These are phyloP conservation scores for Sordariomycetes sp. DNA, from an alignment of 2,329 filamentous ascomycete species.

Conservation along the genomic window DNA sequence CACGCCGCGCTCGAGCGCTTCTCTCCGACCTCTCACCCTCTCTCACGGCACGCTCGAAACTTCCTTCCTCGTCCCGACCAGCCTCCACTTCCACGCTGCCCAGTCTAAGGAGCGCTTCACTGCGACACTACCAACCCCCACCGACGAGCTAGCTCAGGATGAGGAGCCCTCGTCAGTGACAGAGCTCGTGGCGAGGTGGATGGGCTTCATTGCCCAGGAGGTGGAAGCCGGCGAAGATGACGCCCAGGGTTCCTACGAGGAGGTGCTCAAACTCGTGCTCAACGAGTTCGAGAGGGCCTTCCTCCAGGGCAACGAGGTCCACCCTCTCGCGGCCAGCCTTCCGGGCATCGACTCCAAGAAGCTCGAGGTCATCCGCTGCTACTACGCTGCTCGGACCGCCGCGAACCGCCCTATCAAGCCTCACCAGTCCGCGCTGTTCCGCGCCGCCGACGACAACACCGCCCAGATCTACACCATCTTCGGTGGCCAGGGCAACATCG, in stretches of 20 bases:
- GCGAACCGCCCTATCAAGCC: conserved; percentile 76
- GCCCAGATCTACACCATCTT: conserved; percentile 89
- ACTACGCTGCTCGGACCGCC: conserved; percentile 80
- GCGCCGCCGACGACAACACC: conserved; percentile 71
- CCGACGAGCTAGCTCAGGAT: conserved; percentile 94
- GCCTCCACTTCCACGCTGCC: conserved; percentile 88
- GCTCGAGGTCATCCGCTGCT: conserved; percentile 74
- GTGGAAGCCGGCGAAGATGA: conserved; percentile 90
- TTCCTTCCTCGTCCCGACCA: conserved; percentile 88
- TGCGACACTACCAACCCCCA: conserved; percentile 73
- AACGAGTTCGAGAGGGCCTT: conserved; percentile 96
- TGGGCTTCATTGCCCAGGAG: conserved; percentile 79
- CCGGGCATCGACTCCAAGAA: conserved; percentile 92
- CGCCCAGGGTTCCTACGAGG: conserved; percentile 74
- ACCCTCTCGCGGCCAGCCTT: conserved; percentile 72
- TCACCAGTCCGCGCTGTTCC: conserved; percentile 84
- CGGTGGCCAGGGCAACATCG: conserved; percentile 95
- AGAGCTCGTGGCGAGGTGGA: conserved; percentile 86
- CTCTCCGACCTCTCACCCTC: conserved; percentile 81
- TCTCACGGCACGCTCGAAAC: conserved; percentile 92
- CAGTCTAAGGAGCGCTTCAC: conserved; percentile 88
- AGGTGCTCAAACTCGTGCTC: conserved; percentile 81
- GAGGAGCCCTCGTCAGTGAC: conserved; percentile 95
- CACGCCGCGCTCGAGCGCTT: conserved; percentile 86
- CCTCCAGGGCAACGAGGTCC: conserved; percentile 89